Conservation (phyloP, 495 filamentous ascomycete genomes). For the Chaetomium tenue region DNA sequence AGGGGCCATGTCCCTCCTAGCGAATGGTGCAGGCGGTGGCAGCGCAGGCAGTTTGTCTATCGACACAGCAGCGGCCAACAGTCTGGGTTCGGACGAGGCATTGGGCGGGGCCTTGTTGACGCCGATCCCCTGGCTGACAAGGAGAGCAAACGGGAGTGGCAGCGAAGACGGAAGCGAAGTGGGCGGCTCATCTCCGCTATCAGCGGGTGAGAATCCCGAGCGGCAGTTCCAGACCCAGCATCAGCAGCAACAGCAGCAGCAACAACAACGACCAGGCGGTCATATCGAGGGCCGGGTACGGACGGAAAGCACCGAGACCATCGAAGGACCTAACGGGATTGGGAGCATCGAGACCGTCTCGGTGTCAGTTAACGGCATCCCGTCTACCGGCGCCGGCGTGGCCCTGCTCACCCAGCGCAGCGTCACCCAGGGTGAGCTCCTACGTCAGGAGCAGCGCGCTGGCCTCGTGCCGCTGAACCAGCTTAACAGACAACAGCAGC, state of each 20-base stretch:
- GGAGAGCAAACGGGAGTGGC: slow-evolving; percentile 30
- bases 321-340: slow-evolving; percentile 68
- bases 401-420: slow-evolving; percentile 42
- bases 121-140: slow-evolving; percentile 81
- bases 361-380: slow-evolving; percentile 63
- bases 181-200: slow-evolving; percentile 31
- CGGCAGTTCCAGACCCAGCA: slow-evolving; percentile 22
- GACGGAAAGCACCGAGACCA: slow-evolving; percentile 66
- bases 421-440: slow-evolving; percentile 72
- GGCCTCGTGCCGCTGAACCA: slow-evolving; percentile 60
- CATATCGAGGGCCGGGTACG: slow-evolving; percentile 53
- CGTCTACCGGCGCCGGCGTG: slow-evolving; percentile 40
- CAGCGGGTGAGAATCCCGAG: slow-evolving; percentile 15
- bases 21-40: slow-evolving; percentile 65
- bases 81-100: slow-evolving; percentile 77
- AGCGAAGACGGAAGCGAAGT: slow-evolving; percentile 31
- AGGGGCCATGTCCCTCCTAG: slow-evolving; percentile 41
- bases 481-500: slow-evolving; percentile 36
- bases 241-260: slow-evolving; percentile 19
- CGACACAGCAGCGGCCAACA: slow-evolving; percentile 31
- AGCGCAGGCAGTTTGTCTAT: slow-evolving; percentile 38
- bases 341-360: slow-evolving; percentile 71
- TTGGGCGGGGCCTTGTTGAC: slow-evolving; percentile 90
- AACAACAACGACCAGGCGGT: slow-evolving; percentile 30
- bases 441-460: slow-evolving; percentile 75